Evolutionary conservation across 495 filamentous ascomycete genomes (phyloP).

Genomic region (Hypomontagnella submonticulosa): DNA sequence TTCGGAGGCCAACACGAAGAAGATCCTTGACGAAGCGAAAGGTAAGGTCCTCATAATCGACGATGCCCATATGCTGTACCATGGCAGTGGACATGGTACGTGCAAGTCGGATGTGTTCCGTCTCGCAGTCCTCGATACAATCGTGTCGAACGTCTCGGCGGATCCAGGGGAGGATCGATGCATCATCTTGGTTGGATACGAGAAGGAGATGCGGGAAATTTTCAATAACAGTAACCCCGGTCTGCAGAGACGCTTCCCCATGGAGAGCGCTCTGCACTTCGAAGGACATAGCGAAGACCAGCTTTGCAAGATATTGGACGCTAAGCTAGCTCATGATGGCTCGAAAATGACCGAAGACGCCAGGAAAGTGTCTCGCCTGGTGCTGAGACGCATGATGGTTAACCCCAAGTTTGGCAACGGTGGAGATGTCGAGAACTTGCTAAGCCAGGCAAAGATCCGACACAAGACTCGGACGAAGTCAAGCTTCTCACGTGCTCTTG

Average conservation of each 20-base stretch:
- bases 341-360: conserved; percentile 57
- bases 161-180: conserved; percentile 80
- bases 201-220: conserved; percentile 76
- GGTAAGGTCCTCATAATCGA: conserved; percentile 86
- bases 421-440: conserved; percentile 58
- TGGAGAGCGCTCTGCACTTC: conserved; percentile 70
- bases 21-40: conserved; percentile 67
- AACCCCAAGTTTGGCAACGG: conserved; percentile 66
- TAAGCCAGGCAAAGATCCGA: conserved; percentile 63
- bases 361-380: conserved; percentile 52
- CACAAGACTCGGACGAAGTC: conserved; percentile 51
- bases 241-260: conserved; percentile 71
- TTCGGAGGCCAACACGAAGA: conserved; percentile 75
- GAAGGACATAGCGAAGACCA: conserved; percentile 71
- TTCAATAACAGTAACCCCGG: conserved; percentile 81
- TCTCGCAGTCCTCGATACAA: conserved; percentile 73
- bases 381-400: conserved; percentile 57
- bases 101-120: conserved; percentile 62
- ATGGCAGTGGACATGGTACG: conserved; percentile 43
- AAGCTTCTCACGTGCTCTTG: not conserved
- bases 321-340: conserved; percentile 62
- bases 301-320: conserved; percentile 63
- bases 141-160: conserved; percentile 81
- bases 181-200: conserved; percentile 77
- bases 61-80: conserved; percentile 71